A percentile compares a stretch with the other conserved stretches of the same genome.
phyloP scores from a whole-genome alignment of 2,329 filamentous ascomycete species.

The Fusarium sp. region DNA sequence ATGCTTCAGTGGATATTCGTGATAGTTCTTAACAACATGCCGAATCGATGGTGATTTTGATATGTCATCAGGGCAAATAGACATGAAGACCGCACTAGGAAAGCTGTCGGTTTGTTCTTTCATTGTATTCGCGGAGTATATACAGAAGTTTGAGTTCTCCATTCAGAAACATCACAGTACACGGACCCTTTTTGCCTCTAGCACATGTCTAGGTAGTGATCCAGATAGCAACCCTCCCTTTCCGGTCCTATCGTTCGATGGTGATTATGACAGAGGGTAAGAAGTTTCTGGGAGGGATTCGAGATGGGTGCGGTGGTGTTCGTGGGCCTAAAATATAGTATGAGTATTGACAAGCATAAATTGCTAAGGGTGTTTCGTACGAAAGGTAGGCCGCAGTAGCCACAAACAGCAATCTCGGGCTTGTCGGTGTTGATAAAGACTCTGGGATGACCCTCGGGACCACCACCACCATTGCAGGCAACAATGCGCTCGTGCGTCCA shows the following conservation, averaged over 20 bases:
- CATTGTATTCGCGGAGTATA: conserved; percentile 41
- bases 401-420: conserved; percentile 89
- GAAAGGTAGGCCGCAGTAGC: conserved; percentile 92
- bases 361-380: conserved; percentile 65
- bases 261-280: conserved; percentile 74
- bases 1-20: background rate
- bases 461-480: conserved; percentile 91
- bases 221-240: conserved; percentile 11
- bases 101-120: conserved; percentile 18
- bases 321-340: conserved; percentile 74
- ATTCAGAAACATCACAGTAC: conserved; percentile 28
- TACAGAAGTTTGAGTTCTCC: conserved; percentile 30
- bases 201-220: conserved; percentile 9
- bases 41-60: background rate
- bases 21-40: background rate
- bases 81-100: background rate
- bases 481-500: conserved; percentile 88
- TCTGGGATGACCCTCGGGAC: conserved; percentile 86
- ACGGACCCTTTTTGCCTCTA: conserved; percentile 9
- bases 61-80: background rate
- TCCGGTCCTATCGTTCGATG: conserved; percentile 20
- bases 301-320: conserved; percentile 85
- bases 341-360: conserved; percentile 4
- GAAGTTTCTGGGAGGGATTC: conserved; percentile 82
- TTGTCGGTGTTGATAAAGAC: conserved; percentile 99